Conservation (phyloP, 306 rosid species). For the Rosa rugosa region DNA sequence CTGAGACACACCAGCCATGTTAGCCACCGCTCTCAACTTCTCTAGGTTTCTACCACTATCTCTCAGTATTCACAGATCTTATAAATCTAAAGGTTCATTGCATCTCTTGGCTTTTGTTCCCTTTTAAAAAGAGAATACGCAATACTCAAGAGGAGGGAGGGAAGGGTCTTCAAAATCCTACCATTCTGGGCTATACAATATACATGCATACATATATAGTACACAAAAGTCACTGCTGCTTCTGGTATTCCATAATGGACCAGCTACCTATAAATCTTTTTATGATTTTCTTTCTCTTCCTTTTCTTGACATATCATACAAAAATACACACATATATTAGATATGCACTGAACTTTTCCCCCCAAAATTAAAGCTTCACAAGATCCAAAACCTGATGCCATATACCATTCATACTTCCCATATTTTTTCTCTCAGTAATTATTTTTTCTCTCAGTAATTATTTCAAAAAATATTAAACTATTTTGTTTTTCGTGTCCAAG, state of each 20-base stretch:
- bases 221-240: slow-evolving; percentile 6
- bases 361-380: slow-evolving; percentile 21
- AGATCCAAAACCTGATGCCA: slow-evolving; percentile 47
- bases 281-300: slow-evolving; percentile 23
- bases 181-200: slow-evolving; percentile 22
- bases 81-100: slow-evolving; percentile 14
- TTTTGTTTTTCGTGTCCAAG: slow-evolving; percentile 19
- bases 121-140: slow-evolving; percentile 4
- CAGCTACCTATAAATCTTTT: slow-evolving; percentile 9
- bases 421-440: slow-evolving; percentile 38
- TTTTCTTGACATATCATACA: slow-evolving; percentile 21
- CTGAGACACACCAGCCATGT: slow-evolving; percentile 54
- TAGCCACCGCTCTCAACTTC: slow-evolving; percentile 17
- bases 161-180: slow-evolving; percentile 14
- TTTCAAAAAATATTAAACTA: slow-evolving; percentile 6
- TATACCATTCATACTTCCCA: slow-evolving; percentile 35
- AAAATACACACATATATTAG: slow-evolving; percentile 19
- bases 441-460: slow-evolving; percentile 38
- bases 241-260: slow-evolving; percentile 16
- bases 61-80: slow-evolving; percentile 20
- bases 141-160: neutral
- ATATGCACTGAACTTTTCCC: neutral
- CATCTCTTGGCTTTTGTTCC: slow-evolving; percentile 12
- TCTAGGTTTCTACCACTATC: neutral
- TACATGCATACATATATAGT: slow-evolving; percentile 20